Base-by-base conservation (phyloP, 2,329 filamentous ascomycete species). In the Chrysosporium queenslandicum region DNA sequence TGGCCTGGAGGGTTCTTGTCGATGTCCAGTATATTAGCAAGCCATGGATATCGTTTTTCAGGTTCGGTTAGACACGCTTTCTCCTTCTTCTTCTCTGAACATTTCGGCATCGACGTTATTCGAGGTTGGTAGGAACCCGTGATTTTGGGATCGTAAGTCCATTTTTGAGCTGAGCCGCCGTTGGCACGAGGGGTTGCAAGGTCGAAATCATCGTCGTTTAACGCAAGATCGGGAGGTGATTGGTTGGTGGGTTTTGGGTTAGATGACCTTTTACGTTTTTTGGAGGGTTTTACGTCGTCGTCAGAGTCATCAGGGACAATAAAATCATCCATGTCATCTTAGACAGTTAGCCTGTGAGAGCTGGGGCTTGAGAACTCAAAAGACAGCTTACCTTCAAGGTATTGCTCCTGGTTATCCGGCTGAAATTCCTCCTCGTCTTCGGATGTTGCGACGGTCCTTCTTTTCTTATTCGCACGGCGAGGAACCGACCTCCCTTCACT, bases 281-380 rank as follows among this genome's bases (percentile, higher is more conserved):
- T 85, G 0, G 84, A 74, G 21, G 76, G 67, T 65, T 60, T 73
- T 58, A 56, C 75, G 16, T 82, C 85, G 45, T 94, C 89, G 41
- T 94, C 89, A 0, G 87, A 91, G 39, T 94, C 87, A 61, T 96
- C 90, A 0, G 85, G 82, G 3, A 85, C 89, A 21, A 97, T 76
- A 62, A 97, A 97, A 65, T 95, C 86, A 56, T 84, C 87, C 72
- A 94, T 81, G 50, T 92, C 87, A 5, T 29, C 5, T 70, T 77
- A 79, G 29, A 46, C 6, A 46, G 39, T 53, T 49, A 56, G 54
- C 37, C 11, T 40, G 18, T 2, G 7, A 12, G 25, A 21, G 14
- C 16, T 27, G 21, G 1, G n/a, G 42, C 23, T 16, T 39, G 18
- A 34, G 42, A 50, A 60, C 30, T 64, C 11, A 12, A 12, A 1